Evolutionary conservation across 2,329 filamentous ascomycete species (phyloP).

Genomic region (Massarina eburnea): DNA sequence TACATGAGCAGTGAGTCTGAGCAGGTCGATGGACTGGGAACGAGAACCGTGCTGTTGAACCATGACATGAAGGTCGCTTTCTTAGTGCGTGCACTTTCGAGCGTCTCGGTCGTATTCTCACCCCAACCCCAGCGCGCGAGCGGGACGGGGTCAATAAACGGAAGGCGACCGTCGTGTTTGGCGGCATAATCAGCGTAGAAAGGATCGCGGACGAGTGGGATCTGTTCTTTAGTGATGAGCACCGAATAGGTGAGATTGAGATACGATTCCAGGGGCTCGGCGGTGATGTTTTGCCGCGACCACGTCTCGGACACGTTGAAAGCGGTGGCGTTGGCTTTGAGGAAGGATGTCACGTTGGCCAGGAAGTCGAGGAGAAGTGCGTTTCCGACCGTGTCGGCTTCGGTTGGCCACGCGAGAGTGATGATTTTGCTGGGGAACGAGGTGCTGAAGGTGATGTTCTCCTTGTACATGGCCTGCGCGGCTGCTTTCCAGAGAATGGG

Average conservation of each 20-base stretch:
- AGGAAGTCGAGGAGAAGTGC: conserved; percentile 49
- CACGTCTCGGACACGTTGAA: conserved; percentile 44
- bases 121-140: conserved; percentile 53
- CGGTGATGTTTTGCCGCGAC: conserved; percentile 33
- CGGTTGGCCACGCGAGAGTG: conserved; percentile 47
- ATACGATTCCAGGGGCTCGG: conserved; percentile 37
- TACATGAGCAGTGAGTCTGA: conserved; percentile 55
- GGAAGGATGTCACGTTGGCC: conserved; percentile 46
- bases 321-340: conserved; percentile 41
- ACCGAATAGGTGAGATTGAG: conserved; percentile 51
- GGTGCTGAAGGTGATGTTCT: conserved; percentile 47
- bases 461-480: conserved; percentile 48
- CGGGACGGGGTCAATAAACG: conserved; percentile 55
- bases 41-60: conserved; percentile 52
- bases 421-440: conserved; percentile 47
- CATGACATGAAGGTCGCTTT: conserved; percentile 54
- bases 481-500: conserved; percentile 48
- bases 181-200: conserved; percentile 55
- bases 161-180: conserved; percentile 47
- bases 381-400: conserved; percentile 30
- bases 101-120: conserved; percentile 39
- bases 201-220: conserved; percentile 48
- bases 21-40: conserved; percentile 48
- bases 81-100: conserved; percentile 51
- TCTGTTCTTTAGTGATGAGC: conserved; percentile 53